These are phyloP conservation scores for Cryoendolithus antarcticus DNA, from an alignment of 2,329 filamentous ascomycete species.

Conservation along the genomic window DNA sequence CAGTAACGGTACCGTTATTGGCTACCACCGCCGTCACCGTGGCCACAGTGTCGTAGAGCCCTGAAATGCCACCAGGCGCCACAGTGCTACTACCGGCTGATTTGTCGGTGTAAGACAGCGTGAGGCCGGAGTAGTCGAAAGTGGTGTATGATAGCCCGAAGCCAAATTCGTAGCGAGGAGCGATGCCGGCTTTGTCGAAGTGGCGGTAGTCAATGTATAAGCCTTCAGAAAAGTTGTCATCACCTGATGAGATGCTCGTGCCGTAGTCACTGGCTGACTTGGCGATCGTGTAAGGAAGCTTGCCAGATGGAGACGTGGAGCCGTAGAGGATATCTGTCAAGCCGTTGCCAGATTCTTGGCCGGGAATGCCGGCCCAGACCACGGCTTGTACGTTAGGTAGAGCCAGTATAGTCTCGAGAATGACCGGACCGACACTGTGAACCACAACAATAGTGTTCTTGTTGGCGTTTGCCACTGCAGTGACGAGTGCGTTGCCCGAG, in stretches of 20 bases:
- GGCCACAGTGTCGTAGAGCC: constrained; percentile 51
- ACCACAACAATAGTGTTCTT: constrained; percentile 31
- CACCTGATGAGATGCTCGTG: constrained; percentile 19
- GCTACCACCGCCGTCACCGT: constrained; percentile 36
- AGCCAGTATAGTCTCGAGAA: constrained; percentile 27
- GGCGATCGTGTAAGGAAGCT: constrained; percentile 36
- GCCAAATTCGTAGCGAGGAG: constrained; percentile 71
- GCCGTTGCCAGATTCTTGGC: constrained; percentile 29
- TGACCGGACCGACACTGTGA: constrained; percentile 30
- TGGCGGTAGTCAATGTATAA: constrained; percentile 78
- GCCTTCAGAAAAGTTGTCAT: constrained; percentile 69
- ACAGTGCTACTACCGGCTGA: constrained; percentile 1
- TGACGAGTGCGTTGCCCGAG: constrained; percentile 26
- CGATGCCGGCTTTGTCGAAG: constrained; percentile 61
- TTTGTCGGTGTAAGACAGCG: constrained; percentile 5
- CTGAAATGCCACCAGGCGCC: constrained; percentile 46
- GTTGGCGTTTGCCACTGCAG: constrained; percentile 27
- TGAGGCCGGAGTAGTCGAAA: constrained; percentile 23
- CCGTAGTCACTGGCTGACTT: constrained; percentile 10
- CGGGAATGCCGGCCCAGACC: constrained; percentile 29
- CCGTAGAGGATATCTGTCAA: constrained; percentile 29
- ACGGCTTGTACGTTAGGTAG: constrained; percentile 33
- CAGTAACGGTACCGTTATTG: constrained; percentile 35
- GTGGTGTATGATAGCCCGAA: constrained; percentile 50
- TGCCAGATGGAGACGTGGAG: constrained; percentile 27